Evolutionary conservation across 176 grass and related monocot genomes (phyloP), one percentile per base, ranked within the genome.

Genomic region (Oryza glumipatula): DNA sequence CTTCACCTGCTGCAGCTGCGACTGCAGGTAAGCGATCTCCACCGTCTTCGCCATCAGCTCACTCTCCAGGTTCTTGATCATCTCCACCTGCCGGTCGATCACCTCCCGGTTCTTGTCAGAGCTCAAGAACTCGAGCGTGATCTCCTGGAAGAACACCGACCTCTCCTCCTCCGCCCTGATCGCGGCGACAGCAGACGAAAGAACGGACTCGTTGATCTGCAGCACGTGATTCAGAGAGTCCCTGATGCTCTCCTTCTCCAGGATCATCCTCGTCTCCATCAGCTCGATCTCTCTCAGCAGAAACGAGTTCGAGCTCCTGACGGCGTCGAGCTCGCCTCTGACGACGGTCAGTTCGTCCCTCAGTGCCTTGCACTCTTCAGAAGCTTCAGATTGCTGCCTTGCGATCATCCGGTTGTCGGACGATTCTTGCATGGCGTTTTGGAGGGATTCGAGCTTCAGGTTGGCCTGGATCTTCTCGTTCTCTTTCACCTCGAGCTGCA

Each of bases 111-210:
- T 82, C 65, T 3, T 64, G 24, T 80, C 77, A 0, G 78, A 61
- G 2, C 39, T 9, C 30, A 88, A 17, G 12, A 94, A n/a, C 69
- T 81, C 70, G 0, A 84, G 51, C 51, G 76, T 77, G 19, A 68
- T 70, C 79, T 82, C 79, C 73, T 82, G 82, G 9, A 83, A 90
- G 75, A 88, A 88, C 23, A 81, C 86, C 0, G 79, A 90, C 45
- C 85, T 72, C 79, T 94, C 86, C 71, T 86, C 82, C 74, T 94
- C 88, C 10, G 83, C 88, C 23, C 49, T 73, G 67, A 94, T 72
- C 4, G 79, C 85, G 1, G 78, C 70, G 1, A 88, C 60, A 3
- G 77, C 72, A 15, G 92, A 88, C 5, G 70, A 41, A 5, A 90
- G 79, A 13, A 88, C 80, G 0, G 66, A 9, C 76, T 88, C 79